phyloP scores from a whole-genome alignment of 768 basidiomycete species.

The Suillus subluteus region DNA sequence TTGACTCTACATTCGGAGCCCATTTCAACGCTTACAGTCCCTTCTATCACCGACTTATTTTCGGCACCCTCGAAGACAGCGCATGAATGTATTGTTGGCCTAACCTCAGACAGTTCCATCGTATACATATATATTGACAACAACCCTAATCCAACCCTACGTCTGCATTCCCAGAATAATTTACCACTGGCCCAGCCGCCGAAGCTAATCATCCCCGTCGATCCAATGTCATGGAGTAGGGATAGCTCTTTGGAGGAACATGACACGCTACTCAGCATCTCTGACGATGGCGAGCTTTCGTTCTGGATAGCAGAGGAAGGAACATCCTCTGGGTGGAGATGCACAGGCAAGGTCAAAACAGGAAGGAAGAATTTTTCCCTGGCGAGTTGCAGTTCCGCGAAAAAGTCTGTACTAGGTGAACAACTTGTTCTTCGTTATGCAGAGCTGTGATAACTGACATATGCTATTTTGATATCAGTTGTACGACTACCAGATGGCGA shows the following conservation, averaged over 20 bases:
- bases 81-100: constrained; percentile 64
- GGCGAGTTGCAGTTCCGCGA: constrained; percentile 87
- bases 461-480: constrained; percentile 45
- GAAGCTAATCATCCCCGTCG: constrained; percentile 72
- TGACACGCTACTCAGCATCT: constrained; percentile 81
- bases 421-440: constrained; percentile 16
- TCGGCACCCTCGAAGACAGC: constrained; percentile 59
- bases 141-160: constrained; percentile 41
- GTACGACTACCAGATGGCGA: constrained; percentile 61
- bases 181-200: constrained; percentile 55
- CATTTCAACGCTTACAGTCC: constrained; percentile 46
- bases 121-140: constrained; percentile 53
- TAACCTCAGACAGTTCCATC: constrained; percentile 64
- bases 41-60: constrained; percentile 62
- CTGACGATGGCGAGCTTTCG: constrained; percentile 74
- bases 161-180: constrained; percentile 49
- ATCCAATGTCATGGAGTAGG: constrained; percentile 85
- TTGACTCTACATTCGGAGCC: constrained; percentile 60
- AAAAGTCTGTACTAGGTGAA: constrained; percentile 88
- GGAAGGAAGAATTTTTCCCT: constrained; percentile 64
- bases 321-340: constrained; percentile 51
- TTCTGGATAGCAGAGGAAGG: constrained; percentile 79
- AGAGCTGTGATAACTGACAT: constrained; percentile 12
- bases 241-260: constrained; percentile 50
- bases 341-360: constrained; percentile 77